Percentiles rank a stretch among this genome's conserved stretches.
Evolutionary conservation across 208 protist species (phyloP).

Genomic region (Leishmania mexicana): DNA sequence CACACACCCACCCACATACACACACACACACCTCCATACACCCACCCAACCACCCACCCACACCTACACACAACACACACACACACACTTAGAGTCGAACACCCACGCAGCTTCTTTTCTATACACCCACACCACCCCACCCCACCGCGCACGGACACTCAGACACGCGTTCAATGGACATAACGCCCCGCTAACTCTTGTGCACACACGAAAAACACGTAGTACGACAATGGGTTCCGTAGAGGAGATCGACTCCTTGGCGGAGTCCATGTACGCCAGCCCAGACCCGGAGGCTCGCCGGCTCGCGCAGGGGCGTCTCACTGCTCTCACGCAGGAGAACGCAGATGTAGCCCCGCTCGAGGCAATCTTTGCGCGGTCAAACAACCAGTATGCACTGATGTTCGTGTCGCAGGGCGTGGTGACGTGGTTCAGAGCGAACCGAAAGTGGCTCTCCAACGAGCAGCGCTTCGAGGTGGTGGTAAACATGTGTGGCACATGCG

Average conservation of each 20-base stretch:
- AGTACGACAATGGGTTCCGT: conserved; percentile 45
- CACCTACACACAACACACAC: background rate
- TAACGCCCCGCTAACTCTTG: background rate
- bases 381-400: conserved; percentile 77
- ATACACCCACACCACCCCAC: background rate
- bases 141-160: background rate
- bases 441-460: conserved; percentile 48
- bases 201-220: background rate
- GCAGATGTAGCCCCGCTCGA: conserved; percentile 41
- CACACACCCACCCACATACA: background rate
- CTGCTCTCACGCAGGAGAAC: conserved; percentile 54
- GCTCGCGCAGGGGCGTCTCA: conserved; percentile 48
- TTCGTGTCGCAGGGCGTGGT: conserved; percentile 77
- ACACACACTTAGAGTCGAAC: background rate
- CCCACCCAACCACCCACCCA: too few species aligned
- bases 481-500: conserved; percentile 59
- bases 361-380: conserved; percentile 64
- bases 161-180: background rate
- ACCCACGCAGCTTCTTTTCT: background rate
- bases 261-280: conserved; percentile 73
- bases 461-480: conserved; percentile 53
- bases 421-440: conserved; percentile 64
- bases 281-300: conserved; percentile 49
- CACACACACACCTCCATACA: background rate
- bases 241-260: conserved; percentile 63